phyloP scores from a whole-genome alignment of 495 filamentous ascomycete genomes.

The Friedmanniomyces simplex region DNA sequence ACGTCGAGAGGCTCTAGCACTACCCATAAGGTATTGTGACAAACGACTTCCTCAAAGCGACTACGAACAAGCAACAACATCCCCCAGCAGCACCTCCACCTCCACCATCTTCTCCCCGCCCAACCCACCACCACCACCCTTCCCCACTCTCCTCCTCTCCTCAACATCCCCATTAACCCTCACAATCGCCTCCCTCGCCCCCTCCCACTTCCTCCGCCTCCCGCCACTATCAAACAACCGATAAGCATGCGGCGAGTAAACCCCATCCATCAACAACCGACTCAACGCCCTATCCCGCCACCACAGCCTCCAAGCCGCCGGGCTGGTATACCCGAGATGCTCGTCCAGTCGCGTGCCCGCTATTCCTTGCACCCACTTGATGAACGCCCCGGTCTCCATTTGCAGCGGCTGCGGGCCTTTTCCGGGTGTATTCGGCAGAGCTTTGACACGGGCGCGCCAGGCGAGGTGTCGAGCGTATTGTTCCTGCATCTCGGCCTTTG shows the following conservation, averaged over 20 bases:
- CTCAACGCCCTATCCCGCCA: slow-evolving; percentile 8
- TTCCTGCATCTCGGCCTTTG: slow-evolving; percentile 1
- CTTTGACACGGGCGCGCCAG: not conserved
- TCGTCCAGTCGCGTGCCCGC: slow-evolving; percentile 7
- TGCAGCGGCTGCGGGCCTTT: slow-evolving; percentile 2
- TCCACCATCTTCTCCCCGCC: not conserved
- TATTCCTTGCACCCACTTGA: slow-evolving; percentile 2
- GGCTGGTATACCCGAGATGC: slow-evolving; percentile 4
- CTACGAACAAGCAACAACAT: not conserved
- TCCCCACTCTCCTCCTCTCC: not conserved
- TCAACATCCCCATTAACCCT: slow-evolving; percentile 4
- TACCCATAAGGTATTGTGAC: too few relatives aligned
- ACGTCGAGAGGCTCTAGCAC: too few relatives aligned
- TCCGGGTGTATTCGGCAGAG: not conserved
- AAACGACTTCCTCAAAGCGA: too few relatives aligned
- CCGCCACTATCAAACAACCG: slow-evolving; percentile 7
- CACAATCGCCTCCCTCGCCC: slow-evolving; percentile 4
- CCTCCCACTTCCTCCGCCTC: slow-evolving; percentile 12
- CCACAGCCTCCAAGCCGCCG: slow-evolving; percentile 11
- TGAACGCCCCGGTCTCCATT: not conserved
- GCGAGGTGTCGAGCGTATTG: not conserved
- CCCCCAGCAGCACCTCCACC: not conserved
- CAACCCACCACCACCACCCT: not conserved
- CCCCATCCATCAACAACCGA: slow-evolving; percentile 8
- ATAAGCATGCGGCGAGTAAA: slow-evolving; percentile 10